These are phyloP conservation scores for Apiospora pterosperma DNA, from an alignment of 2,329 filamentous ascomycete species.

Conservation along the genomic window DNA sequence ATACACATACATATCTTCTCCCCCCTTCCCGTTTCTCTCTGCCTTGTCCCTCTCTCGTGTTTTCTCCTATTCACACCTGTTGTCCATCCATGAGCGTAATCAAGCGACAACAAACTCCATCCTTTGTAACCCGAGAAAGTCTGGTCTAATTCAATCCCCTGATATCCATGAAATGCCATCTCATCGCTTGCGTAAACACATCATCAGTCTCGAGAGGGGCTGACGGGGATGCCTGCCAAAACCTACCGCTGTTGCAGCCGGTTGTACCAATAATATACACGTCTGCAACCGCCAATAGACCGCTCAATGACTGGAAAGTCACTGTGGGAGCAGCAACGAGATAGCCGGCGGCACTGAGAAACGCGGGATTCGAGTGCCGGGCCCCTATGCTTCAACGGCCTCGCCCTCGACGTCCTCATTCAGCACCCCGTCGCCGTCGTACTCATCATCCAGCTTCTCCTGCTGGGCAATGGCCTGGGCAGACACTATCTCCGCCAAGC, in stretches of 20 bases:
- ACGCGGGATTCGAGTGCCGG: conserved; percentile 3
- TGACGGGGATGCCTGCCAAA: background rate
- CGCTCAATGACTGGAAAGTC: background rate
- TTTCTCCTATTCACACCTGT: background rate
- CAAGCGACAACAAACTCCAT: conserved; percentile 2
- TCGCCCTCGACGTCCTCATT: conserved; percentile 47
- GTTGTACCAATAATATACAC: background rate
- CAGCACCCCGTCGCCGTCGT: conserved; percentile 43
- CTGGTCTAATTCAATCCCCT: conserved; percentile 3
- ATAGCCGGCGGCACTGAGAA: background rate
- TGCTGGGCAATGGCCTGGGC: conserved; percentile 95
- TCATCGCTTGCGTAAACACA: conserved; percentile 2
- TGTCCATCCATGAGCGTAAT: background rate
- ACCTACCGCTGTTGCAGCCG: background rate
- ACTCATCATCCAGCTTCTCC: conserved; percentile 63
- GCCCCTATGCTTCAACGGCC: conserved; percentile 5
- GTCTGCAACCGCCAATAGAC: background rate
- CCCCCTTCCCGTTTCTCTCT: background rate
- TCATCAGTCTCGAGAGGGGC: background rate
- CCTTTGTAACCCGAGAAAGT: conserved; percentile 2
- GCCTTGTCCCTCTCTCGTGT: background rate
- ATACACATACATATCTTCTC: background rate
- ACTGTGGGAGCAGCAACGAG: conserved; percentile 3
- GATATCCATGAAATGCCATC: conserved; percentile 2
- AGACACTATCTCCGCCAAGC: conserved; percentile 96